These are phyloP conservation scores for Phyllosticta citrichinensis DNA, from an alignment of 2,329 filamentous ascomycete genomes.

Conservation along the genomic window DNA sequence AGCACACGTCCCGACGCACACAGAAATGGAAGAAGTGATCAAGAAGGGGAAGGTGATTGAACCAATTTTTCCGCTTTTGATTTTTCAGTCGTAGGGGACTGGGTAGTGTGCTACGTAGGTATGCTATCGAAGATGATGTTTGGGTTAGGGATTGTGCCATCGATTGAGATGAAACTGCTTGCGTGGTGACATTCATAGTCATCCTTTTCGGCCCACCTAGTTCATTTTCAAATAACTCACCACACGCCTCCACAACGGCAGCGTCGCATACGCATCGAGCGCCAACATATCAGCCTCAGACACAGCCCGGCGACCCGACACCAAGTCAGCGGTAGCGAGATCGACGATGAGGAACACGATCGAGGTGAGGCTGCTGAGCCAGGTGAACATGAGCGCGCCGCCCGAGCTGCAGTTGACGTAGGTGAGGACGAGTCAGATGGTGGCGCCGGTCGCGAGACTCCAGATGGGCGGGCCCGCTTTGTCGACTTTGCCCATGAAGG, in stretches of 20 bases:
- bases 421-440: background rate
- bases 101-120: too few relatives aligned
- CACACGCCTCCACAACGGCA: background rate
- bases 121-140: too few relatives aligned
- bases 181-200: too few relatives aligned
- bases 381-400: background rate
- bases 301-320: background rate
- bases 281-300: background rate
- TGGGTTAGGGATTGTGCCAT: too few relatives aligned
- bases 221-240: background rate
- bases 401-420: background rate
- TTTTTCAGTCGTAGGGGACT: too few relatives aligned
- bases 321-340: background rate
- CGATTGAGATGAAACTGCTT: too few relatives aligned
- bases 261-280: background rate
- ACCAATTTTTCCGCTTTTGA: too few relatives aligned
- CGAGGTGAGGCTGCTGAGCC: background rate
- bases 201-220: too few relatives aligned
- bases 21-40: too few relatives aligned
- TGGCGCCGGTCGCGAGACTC: background rate
- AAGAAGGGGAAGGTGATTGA: too few relatives aligned
- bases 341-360: background rate
- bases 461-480: background rate
- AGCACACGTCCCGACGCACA: too few relatives aligned
- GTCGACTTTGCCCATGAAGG: background rate